Evolutionary conservation across 306 rosid genomes (phyloP).

Genomic region (Casuarina cunninghamiana): DNA sequence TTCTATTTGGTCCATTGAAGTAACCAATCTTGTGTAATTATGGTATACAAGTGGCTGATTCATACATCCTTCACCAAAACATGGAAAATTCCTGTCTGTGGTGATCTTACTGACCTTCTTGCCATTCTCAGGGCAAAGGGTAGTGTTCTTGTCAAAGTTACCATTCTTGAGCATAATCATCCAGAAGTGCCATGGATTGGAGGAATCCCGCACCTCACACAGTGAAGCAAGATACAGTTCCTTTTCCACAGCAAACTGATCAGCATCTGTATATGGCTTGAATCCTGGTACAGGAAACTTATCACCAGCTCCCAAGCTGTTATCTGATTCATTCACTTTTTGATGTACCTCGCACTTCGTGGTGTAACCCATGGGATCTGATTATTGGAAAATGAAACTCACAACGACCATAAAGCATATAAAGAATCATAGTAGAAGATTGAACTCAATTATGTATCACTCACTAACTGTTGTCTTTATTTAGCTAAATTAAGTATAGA

Average conservation of each 20-base stretch:
- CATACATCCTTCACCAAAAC: conserved; percentile 68
- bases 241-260: conserved; percentile 49
- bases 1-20: conserved; percentile 2
- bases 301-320: conserved; percentile 40
- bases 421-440: not conserved
- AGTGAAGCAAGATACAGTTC: conserved; percentile 49
- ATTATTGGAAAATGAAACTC: not conserved
- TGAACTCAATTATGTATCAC: not conserved
- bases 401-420: not conserved
- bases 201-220: conserved; percentile 38
- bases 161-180: conserved; percentile 65
- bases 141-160: conserved; percentile 52
- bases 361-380: conserved; percentile 16
- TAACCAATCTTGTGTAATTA: conserved; percentile 39
- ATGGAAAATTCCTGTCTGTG: conserved; percentile 46
- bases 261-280: conserved; percentile 36
- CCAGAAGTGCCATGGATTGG: conserved; percentile 58
- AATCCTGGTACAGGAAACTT: conserved; percentile 34
- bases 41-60: conserved; percentile 59
- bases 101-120: conserved; percentile 30
- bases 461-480: not conserved
- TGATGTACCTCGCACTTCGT: conserved; percentile 31
- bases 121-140: conserved; percentile 60
- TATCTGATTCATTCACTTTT: conserved; percentile 43
- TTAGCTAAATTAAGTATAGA: conserved; percentile 4